A percentile compares a stretch with the other conserved stretches of the same genome.
phyloP scores from a whole-genome alignment of 1,284 basidiomycete species.

The Ganoderma sp. region DNA sequence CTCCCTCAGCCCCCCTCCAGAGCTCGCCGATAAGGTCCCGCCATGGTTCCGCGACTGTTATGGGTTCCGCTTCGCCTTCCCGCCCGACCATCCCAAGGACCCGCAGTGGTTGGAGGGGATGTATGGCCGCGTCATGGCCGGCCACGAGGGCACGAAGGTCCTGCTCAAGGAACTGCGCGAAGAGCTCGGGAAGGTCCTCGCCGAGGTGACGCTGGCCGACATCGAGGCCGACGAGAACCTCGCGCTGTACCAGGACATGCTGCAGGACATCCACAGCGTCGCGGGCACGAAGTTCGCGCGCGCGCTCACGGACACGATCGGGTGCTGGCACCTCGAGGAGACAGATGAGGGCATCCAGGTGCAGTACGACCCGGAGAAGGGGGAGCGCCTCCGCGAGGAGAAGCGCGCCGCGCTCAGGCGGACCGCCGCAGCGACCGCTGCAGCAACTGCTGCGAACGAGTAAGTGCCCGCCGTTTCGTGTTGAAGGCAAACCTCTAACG shows the following conservation, averaged over 20 bases:
- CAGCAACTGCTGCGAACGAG: not conserved
- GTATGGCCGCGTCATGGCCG: not conserved
- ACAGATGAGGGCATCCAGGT: not conserved
- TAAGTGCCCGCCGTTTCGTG: not conserved
- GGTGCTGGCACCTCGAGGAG: constrained; percentile 1
- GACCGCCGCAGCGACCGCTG: not conserved
- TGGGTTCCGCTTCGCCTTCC: constrained; percentile 15
- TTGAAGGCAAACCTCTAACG: not conserved
- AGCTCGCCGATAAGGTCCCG: not conserved
- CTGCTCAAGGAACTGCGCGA: constrained; percentile 1
- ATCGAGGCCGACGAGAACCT: constrained; percentile 14
- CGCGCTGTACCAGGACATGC: not conserved
- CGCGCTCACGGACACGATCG: not conserved
- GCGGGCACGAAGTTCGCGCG: not conserved
- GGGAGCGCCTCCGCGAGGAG: not conserved
- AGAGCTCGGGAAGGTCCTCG: not conserved
- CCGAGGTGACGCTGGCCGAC: constrained; percentile 14
- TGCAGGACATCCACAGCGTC: not conserved
- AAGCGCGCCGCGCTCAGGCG: not conserved
- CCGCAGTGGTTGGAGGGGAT: constrained; percentile 21
- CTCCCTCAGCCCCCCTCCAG: constrained; percentile 2
- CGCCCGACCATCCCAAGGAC: constrained; percentile 16
- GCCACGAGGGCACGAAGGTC: not conserved
- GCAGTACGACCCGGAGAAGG: not conserved
- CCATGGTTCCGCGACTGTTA: constrained; percentile 8